phyloP scores from a whole-genome alignment of 192 early-diverging fungal genomes.

The Coemansia umbellata region DNA sequence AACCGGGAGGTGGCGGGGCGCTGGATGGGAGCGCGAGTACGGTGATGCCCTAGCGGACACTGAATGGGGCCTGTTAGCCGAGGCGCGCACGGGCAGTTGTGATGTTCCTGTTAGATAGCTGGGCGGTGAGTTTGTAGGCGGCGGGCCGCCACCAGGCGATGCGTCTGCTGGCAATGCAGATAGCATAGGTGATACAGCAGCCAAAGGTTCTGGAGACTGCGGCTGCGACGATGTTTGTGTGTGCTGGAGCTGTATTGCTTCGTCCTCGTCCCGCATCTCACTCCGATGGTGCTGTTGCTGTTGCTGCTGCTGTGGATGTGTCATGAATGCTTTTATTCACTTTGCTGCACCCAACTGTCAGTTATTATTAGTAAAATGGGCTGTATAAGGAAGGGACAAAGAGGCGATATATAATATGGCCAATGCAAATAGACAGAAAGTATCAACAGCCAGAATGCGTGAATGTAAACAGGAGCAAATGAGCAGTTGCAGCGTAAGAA shows the following conservation, averaged over 20 bases:
- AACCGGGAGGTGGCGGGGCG: conserved; percentile 4
- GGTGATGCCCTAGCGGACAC: conserved; percentile 18
- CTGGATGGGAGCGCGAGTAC: conserved; percentile 9
- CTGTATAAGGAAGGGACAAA: too few relatives aligned
- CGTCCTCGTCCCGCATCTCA: neutral
- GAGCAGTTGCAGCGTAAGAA: too few relatives aligned
- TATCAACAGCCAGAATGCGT: too few relatives aligned
- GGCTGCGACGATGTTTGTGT: neutral
- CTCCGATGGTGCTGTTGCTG: neutral
- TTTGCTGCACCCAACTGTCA: too few relatives aligned
- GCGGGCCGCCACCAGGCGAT: too few relatives aligned
- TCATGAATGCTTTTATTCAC: too few relatives aligned
- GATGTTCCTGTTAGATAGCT: conserved; percentile 24
- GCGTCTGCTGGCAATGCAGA: neutral
- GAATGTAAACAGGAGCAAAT: too few relatives aligned
- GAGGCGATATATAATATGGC: too few relatives aligned
- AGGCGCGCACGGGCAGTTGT: conserved; percentile 18
- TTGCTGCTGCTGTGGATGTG: neutral
- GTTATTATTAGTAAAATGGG: too few relatives aligned
- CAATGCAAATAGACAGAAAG: too few relatives aligned
- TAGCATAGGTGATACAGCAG: neutral
- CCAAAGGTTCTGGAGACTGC: neutral
- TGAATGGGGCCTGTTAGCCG: conserved; percentile 7
- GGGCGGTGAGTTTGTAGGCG: neutral
- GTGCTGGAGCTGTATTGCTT: neutral